These are phyloP conservation scores for Magnolia sinica DNA, from an alignment of 164 flowering plant species.

Conservation along the genomic window DNA sequence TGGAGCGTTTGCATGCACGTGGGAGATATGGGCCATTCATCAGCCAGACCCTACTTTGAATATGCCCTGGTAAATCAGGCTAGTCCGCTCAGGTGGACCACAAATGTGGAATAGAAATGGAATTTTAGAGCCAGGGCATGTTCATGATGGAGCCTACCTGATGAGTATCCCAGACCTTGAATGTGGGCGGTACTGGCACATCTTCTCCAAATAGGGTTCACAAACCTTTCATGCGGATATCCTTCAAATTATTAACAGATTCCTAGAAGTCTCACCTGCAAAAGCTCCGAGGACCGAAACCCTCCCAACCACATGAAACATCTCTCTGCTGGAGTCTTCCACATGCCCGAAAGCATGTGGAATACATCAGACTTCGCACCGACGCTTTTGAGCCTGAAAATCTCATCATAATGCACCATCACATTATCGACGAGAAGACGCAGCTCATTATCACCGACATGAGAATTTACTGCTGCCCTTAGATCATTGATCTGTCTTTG, in stretches of 20 bases:
- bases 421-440: slow-evolving; percentile 63
- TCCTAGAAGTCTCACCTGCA: slow-evolving; percentile 49
- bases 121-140: no score
- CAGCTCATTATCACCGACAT: slow-evolving; percentile 59
- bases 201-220: background rate
- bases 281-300: slow-evolving; percentile 82
- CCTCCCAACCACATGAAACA: slow-evolving; percentile 98
- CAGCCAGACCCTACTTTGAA: background rate
- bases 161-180: no score
- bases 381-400: slow-evolving; percentile 59
- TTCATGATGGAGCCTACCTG: no score
- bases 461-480: slow-evolving; percentile 64
- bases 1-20: no score
- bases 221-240: background rate
- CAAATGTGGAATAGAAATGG: background rate
- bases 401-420: slow-evolving; percentile 73
- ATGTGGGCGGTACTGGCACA: no score
- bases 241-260: background rate
- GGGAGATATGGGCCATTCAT: no score
- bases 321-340: slow-evolving; percentile 89
- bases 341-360: slow-evolving; percentile 93
- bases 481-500: slow-evolving; percentile 66
- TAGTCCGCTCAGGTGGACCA: background rate
- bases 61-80: background rate
- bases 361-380: slow-evolving; percentile 78